These are phyloP conservation scores for Crucibulum laeve DNA, from an alignment of 768 basidiomycete genomes.

Conservation along the genomic window DNA sequence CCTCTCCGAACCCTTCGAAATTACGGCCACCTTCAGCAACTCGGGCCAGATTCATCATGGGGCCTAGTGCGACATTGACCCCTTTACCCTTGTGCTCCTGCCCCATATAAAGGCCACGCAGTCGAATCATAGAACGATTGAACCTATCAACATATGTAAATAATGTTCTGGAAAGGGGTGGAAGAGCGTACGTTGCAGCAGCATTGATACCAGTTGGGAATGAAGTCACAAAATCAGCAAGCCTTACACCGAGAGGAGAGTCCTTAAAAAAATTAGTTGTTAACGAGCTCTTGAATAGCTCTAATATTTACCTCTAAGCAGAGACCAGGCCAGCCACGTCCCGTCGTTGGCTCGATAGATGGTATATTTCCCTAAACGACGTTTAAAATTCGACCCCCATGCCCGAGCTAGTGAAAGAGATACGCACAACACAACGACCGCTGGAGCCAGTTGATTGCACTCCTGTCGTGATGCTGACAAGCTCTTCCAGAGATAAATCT, in stretches of 20 bases:
- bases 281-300: conserved; percentile 48
- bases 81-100: conserved; percentile 60
- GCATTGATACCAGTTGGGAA: conserved; percentile 40
- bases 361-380: too few species aligned
- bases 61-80: conserved; percentile 47
- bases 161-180: conserved; percentile 20
- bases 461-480: conserved; percentile 55
- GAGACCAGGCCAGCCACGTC: conserved; percentile 42
- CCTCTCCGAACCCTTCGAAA: conserved; percentile 54
- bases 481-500: conserved; percentile 53
- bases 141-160: conserved; percentile 52
- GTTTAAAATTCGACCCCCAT: conserved; percentile 36
- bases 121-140: conserved; percentile 51
- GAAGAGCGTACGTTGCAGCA: neutral
- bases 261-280: conserved; percentile 20
- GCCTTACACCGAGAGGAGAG: conserved; percentile 46
- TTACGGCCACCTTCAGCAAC: conserved; percentile 44
- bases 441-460: neutral
- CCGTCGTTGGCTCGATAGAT: too few species aligned
- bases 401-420: conserved; percentile 35
- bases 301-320: conserved; percentile 41
- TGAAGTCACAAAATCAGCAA: conserved; percentile 40
- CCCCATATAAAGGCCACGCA: conserved; percentile 53
- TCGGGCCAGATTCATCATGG: conserved; percentile 48
- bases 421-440: too few species aligned